These are phyloP conservation scores for Austroboletus olivaceoglutinosus DNA, from an alignment of 1,284 basidiomycete genomes.

Conservation along the genomic window DNA sequence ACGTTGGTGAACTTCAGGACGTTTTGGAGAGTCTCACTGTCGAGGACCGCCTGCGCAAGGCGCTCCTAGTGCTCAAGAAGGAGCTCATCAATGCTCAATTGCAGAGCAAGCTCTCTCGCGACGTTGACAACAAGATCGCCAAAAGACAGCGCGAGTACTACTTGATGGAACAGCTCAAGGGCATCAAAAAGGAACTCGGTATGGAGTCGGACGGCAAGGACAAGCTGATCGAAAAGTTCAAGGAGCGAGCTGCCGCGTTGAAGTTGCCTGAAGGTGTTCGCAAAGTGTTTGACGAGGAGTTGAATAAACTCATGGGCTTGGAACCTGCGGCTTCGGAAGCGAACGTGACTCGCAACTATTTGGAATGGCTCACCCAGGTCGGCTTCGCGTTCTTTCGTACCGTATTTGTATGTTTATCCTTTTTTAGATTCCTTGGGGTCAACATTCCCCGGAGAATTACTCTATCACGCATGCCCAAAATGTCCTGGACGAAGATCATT, in stretches of 20 bases:
- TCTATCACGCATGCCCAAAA: constrained; percentile 81
- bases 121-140: constrained; percentile 96
- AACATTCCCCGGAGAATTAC: constrained; percentile 93
- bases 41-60: constrained; percentile 89
- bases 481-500: constrained; percentile 95
- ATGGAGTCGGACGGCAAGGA: constrained; percentile 98
- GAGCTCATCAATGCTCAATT: constrained; percentile 97
- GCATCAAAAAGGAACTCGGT: constrained; percentile 98
- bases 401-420: constrained; percentile 1
- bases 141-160: constrained; percentile 98
- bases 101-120: constrained; percentile 91
- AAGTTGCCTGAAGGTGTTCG: constrained; percentile 93
- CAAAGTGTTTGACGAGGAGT: constrained; percentile 97
- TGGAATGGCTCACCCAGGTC: constrained; percentile 93
- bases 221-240: constrained; percentile 95
- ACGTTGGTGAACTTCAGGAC: constrained; percentile 89
- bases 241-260: constrained; percentile 80
- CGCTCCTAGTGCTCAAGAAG: constrained; percentile 93
- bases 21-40: constrained; percentile 88
- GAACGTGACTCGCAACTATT: constrained; percentile 94
- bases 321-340: constrained; percentile 94
- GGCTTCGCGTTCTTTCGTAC: background rate
- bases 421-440: constrained; percentile 88
- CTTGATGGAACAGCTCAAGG: constrained; percentile 97
- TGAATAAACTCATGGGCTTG: constrained; percentile 87